These are phyloP conservation scores for Phytophthora citricola DNA, from an alignment of 352 stramenopile species.

Conservation along the genomic window DNA sequence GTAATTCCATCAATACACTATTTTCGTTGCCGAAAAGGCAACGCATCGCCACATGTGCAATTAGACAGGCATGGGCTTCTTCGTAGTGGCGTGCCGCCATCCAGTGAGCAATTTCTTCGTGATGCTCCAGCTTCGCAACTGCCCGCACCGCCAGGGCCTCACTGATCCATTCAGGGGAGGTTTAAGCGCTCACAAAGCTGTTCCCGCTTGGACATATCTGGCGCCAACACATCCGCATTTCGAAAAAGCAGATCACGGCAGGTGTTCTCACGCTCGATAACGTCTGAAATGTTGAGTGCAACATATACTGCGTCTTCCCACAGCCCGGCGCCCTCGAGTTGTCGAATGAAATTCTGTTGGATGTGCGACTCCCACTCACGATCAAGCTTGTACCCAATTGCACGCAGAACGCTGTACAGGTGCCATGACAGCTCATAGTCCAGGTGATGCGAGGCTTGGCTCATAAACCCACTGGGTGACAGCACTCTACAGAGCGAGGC, in stretches of 20 bases:
- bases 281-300: conserved; percentile 73
- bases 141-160: conserved; percentile 70
- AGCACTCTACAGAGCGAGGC: conserved; percentile 65
- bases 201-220: conserved; percentile 46
- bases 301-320: conserved; percentile 86
- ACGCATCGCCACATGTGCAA: conserved; percentile 60
- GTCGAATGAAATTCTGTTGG: conserved; percentile 82
- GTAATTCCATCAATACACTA: conserved; percentile 53
- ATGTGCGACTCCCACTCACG: conserved; percentile 82
- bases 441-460: conserved; percentile 41
- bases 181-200: conserved; percentile 56
- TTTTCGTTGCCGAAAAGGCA: conserved; percentile 78
- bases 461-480: conserved; percentile 65
- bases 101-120: conserved; percentile 80
- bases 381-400: conserved; percentile 78
- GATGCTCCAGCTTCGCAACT: conserved; percentile 51
- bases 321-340: conserved; percentile 68
- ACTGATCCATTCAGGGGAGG: conserved; percentile 72
- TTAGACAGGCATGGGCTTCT: conserved; percentile 66
- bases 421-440: conserved; percentile 87
- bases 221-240: conserved; percentile 63
- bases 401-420: conserved; percentile 72
- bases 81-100: conserved; percentile 68
- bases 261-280: conserved; percentile 58
- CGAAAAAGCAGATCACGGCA: conserved; percentile 71